Percentiles rank a stretch among this genome's conserved stretches.
These are phyloP conservation scores for Cyclostephanos tholiformis DNA, from an alignment of 108 stramenopile species.

Conservation along the genomic window DNA sequence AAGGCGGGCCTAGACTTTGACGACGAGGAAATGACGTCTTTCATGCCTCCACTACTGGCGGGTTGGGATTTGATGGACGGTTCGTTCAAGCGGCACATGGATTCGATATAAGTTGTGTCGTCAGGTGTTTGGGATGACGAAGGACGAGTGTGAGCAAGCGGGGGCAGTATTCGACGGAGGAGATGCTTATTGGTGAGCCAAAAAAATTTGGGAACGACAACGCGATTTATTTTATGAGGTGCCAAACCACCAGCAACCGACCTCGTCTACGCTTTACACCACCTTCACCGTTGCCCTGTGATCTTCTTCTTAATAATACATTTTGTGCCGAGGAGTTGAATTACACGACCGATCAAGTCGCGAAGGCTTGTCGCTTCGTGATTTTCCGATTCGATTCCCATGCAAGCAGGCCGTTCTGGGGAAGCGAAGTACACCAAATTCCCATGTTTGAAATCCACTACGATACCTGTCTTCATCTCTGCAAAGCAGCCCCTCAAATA, in stretches of 20 bases:
- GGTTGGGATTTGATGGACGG: slow-evolving; percentile 1
- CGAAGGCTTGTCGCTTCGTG: too few relatives aligned
- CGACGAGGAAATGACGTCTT: background rate
- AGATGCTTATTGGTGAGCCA: background rate
- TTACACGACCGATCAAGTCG: too few relatives aligned
- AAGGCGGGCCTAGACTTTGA: slow-evolving; percentile 33
- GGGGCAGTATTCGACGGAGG: background rate
- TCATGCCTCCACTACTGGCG: background rate
- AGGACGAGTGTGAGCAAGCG: too few relatives aligned
- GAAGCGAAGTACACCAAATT: too few relatives aligned
- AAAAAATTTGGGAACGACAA: background rate
- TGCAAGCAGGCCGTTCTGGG: too few relatives aligned
- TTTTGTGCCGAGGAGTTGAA: background rate
- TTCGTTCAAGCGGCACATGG: background rate
- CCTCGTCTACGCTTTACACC: too few relatives aligned
- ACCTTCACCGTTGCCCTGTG: background rate
- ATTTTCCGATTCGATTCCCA: too few relatives aligned
- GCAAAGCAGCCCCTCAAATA: too few relatives aligned
- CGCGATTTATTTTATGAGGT: too few relatives aligned
- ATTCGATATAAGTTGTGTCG: background rate
- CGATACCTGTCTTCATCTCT: too few relatives aligned
- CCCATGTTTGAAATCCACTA: too few relatives aligned
- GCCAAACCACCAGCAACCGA: too few relatives aligned
- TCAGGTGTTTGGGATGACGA: background rate
- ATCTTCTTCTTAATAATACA: background rate